Base-by-base conservation (phyloP, 176 grass and related monocot species). In the Poa annua region DNA sequence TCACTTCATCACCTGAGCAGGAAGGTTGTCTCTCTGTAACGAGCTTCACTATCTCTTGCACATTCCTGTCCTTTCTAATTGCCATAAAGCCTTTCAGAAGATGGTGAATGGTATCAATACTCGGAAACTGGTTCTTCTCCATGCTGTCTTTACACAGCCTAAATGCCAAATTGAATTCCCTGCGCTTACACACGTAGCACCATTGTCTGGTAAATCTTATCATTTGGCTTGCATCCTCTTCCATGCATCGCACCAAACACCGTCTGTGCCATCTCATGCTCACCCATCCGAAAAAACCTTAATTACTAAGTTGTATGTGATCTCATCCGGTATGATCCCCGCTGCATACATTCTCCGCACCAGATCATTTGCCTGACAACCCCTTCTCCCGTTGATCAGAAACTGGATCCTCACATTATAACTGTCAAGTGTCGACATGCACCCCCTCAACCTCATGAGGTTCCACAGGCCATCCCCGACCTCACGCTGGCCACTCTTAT, bases 361-460 rank as follows among this genome's bases (percentile, higher is more conserved):
- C 77, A 98, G 84, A 22, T 86, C 63, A 86, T 98, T 91, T 3
- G 92, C 96, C 59, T 90, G 86, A 87, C 89, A 98, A 17, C 90
- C 81, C 88, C 92, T 91, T 74, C 61, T 51, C 66, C 72, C 82
- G 82, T 91, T 91, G 80, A 95, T 88, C 49, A 95, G 59, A 82
- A 86, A 94, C 79, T 98, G 96, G 68, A 98, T 93, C 83, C 90
- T 98, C 44, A 95, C 96, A 91, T 98, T 98, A 74, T 92, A 98
- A 80, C 90, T 98, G 19, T 92, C 75, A 67, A 93, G 85, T 21
- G 83, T 98, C 1, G 96, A 90, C 15, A 66, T 54, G 86, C 86
- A 93, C 41, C 90, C 92, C 78, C 88, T 89, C 74, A 93, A 79
- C 80, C 83, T 88, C 95, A 98, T 98, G 45, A 98, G 89, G 83